phyloP scores from a whole-genome alignment of 768 basidiomycete genomes.

The Boletellus ananiceps region DNA sequence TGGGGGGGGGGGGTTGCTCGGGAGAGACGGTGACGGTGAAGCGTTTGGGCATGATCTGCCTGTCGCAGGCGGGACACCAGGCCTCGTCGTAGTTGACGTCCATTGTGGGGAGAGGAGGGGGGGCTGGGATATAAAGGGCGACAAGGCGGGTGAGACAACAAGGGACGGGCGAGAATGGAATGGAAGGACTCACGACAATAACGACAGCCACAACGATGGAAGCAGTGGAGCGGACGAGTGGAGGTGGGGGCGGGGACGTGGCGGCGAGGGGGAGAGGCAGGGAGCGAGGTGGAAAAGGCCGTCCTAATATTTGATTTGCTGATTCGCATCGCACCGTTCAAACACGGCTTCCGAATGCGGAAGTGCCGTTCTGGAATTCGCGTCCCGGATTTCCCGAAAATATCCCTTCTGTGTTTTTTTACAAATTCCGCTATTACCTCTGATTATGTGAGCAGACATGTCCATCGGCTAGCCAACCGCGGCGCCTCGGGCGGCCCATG shows the following conservation, averaged over 20 bases:
- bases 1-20: constrained; percentile 18
- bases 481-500: constrained; percentile 28
- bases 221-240: neutral
- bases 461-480: constrained; percentile 30
- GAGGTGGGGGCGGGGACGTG: constrained; percentile 7
- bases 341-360: constrained; percentile 18
- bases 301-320: constrained; percentile 38
- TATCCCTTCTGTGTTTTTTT: constrained; percentile 20
- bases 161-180: constrained; percentile 5
- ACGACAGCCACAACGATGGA: constrained; percentile 1
- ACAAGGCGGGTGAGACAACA: constrained; percentile 21
- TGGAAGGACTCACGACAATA: constrained; percentile 16
- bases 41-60: constrained; percentile 78
- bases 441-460: constrained; percentile 25
- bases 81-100: constrained; percentile 54
- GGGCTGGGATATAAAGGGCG: constrained; percentile 10
- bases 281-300: constrained; percentile 26
- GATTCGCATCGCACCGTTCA: constrained; percentile 32
- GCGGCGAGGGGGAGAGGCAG: constrained; percentile 20
- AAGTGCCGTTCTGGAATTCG: constrained; percentile 11
- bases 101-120: constrained; percentile 19
- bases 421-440: constrained; percentile 31
- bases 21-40: constrained; percentile 42
- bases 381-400: constrained; percentile 29
- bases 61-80: constrained; percentile 79